Conservation (phyloP, 2,329 filamentous ascomycete species). For the Microthyrium microscopicum region DNA sequence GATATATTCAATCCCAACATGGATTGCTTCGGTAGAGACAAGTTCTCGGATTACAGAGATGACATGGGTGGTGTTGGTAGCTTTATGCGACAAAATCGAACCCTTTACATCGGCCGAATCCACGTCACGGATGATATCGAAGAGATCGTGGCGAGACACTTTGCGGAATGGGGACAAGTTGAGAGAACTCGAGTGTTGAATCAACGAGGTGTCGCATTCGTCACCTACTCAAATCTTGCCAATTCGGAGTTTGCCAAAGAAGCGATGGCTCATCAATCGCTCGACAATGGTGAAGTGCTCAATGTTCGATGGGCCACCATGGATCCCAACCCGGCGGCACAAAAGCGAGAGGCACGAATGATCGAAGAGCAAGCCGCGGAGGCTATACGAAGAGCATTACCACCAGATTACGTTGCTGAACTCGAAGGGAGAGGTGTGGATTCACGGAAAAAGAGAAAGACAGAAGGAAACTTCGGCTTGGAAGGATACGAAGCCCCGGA, state of each 20-base stretch:
- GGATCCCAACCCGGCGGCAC: conserved; percentile 87
- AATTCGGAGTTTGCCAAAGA: conserved; percentile 40
- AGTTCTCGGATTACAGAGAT: conserved; percentile 81
- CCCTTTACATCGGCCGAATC: conserved; percentile 83
- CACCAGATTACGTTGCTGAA: conserved; percentile 80
- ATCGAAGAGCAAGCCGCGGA: conserved; percentile 96
- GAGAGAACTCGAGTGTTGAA: conserved; percentile 82
- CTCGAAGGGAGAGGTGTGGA: conserved; percentile 83
- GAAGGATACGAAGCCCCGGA: conserved; percentile 89
- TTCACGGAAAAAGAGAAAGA: conserved; percentile 71
- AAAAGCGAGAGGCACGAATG: conserved; percentile 72
- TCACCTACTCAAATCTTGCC: conserved; percentile 80
- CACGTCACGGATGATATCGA: conserved; percentile 95
- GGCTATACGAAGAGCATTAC: conserved; percentile 73
- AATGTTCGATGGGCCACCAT: conserved; percentile 96
- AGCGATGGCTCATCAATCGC: conserved; percentile 84
- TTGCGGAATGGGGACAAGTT: conserved; percentile 89
- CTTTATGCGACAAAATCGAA: conserved; percentile 87
- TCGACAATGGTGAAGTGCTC: conserved; percentile 82
- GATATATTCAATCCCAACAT: conserved; percentile 89
- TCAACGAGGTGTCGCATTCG: conserved; percentile 76
- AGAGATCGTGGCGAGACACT: conserved; percentile 85
- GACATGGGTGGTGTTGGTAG: conserved; percentile 96
- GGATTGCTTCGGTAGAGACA: conserved; percentile 89
- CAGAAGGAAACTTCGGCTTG: conserved; percentile 77